phyloP scores from a whole-genome alignment of 2,329 filamentous ascomycete species.

The Penicillium vulpinum region DNA sequence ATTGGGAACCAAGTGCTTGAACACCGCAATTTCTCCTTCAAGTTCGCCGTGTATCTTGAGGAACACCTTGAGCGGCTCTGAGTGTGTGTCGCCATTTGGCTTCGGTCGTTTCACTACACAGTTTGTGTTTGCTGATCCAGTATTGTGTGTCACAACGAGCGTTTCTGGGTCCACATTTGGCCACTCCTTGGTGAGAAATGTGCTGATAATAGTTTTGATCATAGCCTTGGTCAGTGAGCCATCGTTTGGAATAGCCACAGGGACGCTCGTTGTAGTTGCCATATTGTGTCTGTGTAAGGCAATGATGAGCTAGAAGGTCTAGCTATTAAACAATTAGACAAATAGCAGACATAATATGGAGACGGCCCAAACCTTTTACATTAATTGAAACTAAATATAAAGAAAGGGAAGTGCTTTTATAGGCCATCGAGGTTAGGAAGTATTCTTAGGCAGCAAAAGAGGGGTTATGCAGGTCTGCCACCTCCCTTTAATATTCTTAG shows the following conservation, averaged over 20 bases:
- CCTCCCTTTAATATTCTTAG: too few relatives aligned
- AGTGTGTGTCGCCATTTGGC: not conserved
- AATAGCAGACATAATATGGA: not conserved
- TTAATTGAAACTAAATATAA: not conserved
- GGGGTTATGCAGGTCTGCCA: too few relatives aligned
- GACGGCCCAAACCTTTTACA: not conserved
- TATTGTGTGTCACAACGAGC: slow-evolving; percentile 13
- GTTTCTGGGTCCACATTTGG: slow-evolving; percentile 15
- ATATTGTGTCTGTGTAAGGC: not conserved
- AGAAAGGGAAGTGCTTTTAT: not conserved
- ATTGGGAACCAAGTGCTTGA: slow-evolving; percentile 17
- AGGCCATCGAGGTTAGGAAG: not conserved
- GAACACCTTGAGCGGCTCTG: slow-evolving; percentile 17
- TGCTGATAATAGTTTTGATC: slow-evolving; percentile 12
- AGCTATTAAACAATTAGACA: not conserved
- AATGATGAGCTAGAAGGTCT: not conserved
- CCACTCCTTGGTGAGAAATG: slow-evolving; percentile 21
- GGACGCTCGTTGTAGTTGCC: not conserved
- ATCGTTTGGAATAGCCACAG: not conserved
- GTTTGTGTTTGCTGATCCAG: slow-evolving; percentile 16
- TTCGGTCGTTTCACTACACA: slow-evolving; percentile 18
- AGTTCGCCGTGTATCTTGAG: slow-evolving; percentile 9
- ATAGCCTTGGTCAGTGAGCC: not conserved
- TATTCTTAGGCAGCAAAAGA: too few relatives aligned
- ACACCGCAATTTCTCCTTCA: slow-evolving; percentile 9